Evolutionary conservation across 1,139 yeast species (phyloP), one percentile per base, ranked within the genome.

Genomic region (Pichia sp.): DNA sequence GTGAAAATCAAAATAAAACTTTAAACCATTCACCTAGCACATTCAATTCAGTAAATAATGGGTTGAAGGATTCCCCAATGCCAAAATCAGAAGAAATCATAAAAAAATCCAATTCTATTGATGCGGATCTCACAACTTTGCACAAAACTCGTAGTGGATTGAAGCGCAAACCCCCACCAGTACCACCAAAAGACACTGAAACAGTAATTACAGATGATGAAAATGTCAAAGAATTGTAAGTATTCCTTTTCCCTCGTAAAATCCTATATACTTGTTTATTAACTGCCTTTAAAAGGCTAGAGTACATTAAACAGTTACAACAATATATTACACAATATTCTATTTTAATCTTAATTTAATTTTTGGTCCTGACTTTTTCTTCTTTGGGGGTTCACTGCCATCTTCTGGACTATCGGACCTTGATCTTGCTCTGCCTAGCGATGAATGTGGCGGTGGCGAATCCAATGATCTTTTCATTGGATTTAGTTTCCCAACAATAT

Each of bases 301-400:
- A 32, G 36, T 32, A 32, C 36, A 32, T 32, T 32, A 32, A 32
- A 35, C 8, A 23, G 27, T 36, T 36, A 36, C 26, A 36, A 36
- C 13, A 32, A 18, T 36, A 36, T 36, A 15, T 36, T 36, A 36
- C 39, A 36, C 13, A 36, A n/a, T 16, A 18, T 18, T 18, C 43
- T 50, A 57, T 36, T 51, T 57, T 15, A 57, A 46, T 44, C 48
- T 57, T 29, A 57, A 30, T 30, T 56, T 56, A 29, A 57, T 51
- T 44, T 54, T 56, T 8, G 55, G 53, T 15, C 39, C 45, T 6
- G 23, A 18, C 6, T 18, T 38, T 13, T 44, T 38, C 13, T 44
- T 42, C 15, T 43, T 36, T 16, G 26, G 24, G 20, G 42, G 13
- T n/a, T 12, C 22, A n/a, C 26, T 47, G 11, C 11, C 23, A 15